Base-by-base conservation (phyloP, 495 filamentous ascomycete species). In the Elasticomyces elasticus region DNA sequence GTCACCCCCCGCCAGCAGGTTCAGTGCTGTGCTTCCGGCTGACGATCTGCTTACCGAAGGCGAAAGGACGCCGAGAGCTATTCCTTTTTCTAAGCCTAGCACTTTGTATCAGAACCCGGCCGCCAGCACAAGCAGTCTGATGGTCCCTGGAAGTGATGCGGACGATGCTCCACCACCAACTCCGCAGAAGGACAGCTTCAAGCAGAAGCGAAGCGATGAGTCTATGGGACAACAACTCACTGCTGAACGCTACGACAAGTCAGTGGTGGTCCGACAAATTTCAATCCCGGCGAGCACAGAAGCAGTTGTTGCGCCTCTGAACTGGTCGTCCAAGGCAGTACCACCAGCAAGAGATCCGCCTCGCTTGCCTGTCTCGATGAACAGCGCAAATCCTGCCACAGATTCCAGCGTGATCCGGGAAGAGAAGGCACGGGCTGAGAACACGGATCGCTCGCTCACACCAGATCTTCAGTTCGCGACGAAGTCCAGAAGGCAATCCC, bases 121-220 rank as follows among this genome's bases (percentile, higher is more conserved):
- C 12, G 46, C 25, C 15, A 49, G 17, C 33, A 49, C 24, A 4
- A 20, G 30, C 13, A 30, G 30, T n/a, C 46, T 30, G 27, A 22
- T 20, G 10, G 3, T 49, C n/a, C 24, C 26, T n/a, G 23, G 12
- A n/a, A 30, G 2, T 17, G 46, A 28, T 12, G 28, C 23, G 5
- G 27, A 23, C 5, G 37, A 53, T 10, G 12, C 35, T 10, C 20
- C 41, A n/a, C 52, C 52, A 20, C 52, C 52, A 17, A 54, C 52
- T n/a, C 52, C 52, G 23, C 17, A 42, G 20, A 54, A 54, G 22
- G 52, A 54, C 27, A 48, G 28, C 27, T 54, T 48, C 50, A 49
- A 17, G 26, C 46, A 49, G 46, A 46, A 20, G 46, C 46, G 46
- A 15, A 28, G 46, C 30, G 27, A 49, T 33, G 46, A 49, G 15